Evolutionary conservation across 1,139 yeast species (phyloP), one percentile per base, ranked within the genome.

Genomic region (Pichia sp.): DNA sequence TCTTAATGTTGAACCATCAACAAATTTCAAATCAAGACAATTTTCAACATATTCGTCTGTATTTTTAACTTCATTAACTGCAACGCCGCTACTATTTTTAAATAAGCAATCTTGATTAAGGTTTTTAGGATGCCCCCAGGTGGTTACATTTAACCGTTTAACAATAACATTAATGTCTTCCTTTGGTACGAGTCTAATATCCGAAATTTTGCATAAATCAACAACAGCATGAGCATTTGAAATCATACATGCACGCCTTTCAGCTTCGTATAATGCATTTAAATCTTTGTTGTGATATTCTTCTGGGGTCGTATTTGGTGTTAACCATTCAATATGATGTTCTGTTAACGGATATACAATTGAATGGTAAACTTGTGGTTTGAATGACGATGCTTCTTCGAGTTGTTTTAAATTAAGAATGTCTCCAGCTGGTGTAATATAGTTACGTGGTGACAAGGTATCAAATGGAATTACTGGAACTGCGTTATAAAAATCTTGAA

Each of bases 321-420:
- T 68, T 5, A 89, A 65, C 96, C 96, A 88, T 1, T 64, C 62
- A 7, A 89, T 73, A 56, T 84, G 84, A 4, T 73, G 76, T 14
- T 71, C 61, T 1, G 68, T 67, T 3, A 45, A 45, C 55, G 79
- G 79, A 7, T 76, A 54, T 5, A 73, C 73, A 3, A 52, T 31
- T 0, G 88, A 38, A 22, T 49, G 44, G 46, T 54, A 52, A 14
- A 29, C 18, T 13, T 44, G 44, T 1, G 54, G 44, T n/a, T 53
- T 42, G 28, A 46, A 44, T 1, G 29, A 19, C 4, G 48, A 25
- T 9, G 64, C 44, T 14, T 61, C 58, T 14, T 60, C 62, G 30
- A 66, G 49, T 8, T 56, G 55, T 11, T 54, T 50, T 3, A 58
- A 49, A 42, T 68, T 63, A 18, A 56, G 44, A 8, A 65, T 60